A percentile compares a stretch with the other conserved stretches of the same genome.
Evolutionary conservation across 2,329 filamentous ascomycete genomes (phyloP).

Genomic region (Venturia asperata): DNA sequence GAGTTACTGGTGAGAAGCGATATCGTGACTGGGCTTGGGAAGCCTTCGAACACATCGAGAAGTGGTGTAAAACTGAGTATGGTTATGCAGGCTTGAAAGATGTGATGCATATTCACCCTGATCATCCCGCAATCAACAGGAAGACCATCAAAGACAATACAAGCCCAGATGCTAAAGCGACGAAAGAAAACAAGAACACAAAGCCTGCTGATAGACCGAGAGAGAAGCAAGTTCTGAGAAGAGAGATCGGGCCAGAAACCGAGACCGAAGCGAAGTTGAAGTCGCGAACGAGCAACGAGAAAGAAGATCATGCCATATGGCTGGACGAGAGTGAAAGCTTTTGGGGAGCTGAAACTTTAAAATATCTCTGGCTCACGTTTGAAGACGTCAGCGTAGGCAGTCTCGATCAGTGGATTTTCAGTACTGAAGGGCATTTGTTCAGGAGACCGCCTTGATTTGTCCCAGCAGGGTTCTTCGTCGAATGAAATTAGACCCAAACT

Average conservation of each 20-base stretch:
- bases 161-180: background rate
- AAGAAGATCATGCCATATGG: constrained; percentile 25
- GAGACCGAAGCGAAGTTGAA: background rate
- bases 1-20: constrained; percentile 34
- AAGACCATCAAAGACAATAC: background rate
- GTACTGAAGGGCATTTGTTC: constrained; percentile 38
- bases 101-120: constrained; percentile 26
- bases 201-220: constrained; percentile 19
- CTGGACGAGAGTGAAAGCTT: constrained; percentile 48
- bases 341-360: constrained; percentile 63
- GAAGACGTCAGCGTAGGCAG: constrained; percentile 51
- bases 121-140: background rate
- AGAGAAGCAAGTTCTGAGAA: constrained; percentile 18
- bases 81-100: constrained; percentile 35
- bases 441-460: constrained; percentile 14
- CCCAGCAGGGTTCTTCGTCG: too few species aligned
- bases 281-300: constrained; percentile 21
- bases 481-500: too few species aligned
- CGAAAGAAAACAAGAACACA: background rate
- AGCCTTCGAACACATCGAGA: constrained; percentile 32
- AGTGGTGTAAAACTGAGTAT: constrained; percentile 33
- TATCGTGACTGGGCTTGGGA: constrained; percentile 40
- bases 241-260: background rate
- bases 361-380: constrained; percentile 61
- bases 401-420: constrained; percentile 59